Conservation (phyloP, 768 basidiomycete species). For the Lenzites betulinus region DNA sequence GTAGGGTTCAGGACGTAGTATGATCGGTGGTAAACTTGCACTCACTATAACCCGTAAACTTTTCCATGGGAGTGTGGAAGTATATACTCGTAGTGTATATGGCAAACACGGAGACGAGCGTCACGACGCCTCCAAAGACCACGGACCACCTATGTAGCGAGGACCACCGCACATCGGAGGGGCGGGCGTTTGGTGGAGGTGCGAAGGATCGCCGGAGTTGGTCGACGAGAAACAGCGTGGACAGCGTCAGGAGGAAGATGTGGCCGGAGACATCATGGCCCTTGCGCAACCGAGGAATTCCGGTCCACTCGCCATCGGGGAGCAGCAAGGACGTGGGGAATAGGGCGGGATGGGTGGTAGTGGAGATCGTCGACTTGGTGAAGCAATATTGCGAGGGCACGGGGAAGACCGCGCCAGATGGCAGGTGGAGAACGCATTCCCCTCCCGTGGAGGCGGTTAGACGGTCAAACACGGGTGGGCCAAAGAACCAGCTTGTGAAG, state of each 20-base stretch:
- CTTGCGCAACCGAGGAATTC: constrained; percentile 61
- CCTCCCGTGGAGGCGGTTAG: constrained; percentile 69
- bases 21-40: constrained; percentile 21
- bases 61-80: constrained; percentile 89
- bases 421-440: constrained; percentile 69
- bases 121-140: constrained; percentile 44
- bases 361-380: constrained; percentile 51
- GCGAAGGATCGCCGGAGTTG: constrained; percentile 62
- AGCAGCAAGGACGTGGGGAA: constrained; percentile 49
- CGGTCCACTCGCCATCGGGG: constrained; percentile 46
- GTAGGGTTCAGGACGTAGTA: not conserved
- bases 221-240: constrained; percentile 74
- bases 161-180: constrained; percentile 40
- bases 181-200: constrained; percentile 5
- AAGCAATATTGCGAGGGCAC: constrained; percentile 64
- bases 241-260: constrained; percentile 84
- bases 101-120: constrained; percentile 74
- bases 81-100: constrained; percentile 81
- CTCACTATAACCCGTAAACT: constrained; percentile 82
- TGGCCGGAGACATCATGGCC: constrained; percentile 97
- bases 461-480: constrained; percentile 73
- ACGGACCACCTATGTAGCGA: constrained; percentile 51
- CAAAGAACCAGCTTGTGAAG: constrained; percentile 89
- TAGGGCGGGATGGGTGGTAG: constrained; percentile 61
- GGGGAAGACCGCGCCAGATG: constrained; percentile 51